A percentile compares a stretch with the other conserved stretches of the same genome.
Conservation (phyloP, 257 asterid genomes). For the Oldenlandia corymbosa region DNA sequence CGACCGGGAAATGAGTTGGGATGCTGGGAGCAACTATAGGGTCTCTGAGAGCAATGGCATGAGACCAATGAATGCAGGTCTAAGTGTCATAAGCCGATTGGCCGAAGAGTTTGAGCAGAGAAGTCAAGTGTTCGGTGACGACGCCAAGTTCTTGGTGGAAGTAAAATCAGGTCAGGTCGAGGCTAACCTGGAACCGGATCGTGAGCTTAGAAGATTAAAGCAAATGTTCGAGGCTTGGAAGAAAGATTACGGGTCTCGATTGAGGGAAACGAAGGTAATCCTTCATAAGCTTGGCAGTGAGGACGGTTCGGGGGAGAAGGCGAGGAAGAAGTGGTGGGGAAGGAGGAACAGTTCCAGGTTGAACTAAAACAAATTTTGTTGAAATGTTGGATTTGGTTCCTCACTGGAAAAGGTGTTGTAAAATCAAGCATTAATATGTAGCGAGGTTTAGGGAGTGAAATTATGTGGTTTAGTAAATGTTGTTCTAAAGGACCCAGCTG, state of each 20-base stretch:
- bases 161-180: conserved; percentile 87
- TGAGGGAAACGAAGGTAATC: conserved; percentile 87
- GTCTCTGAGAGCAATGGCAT: conserved; percentile 44
- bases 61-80: conserved; percentile 54
- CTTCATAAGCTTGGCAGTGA: conserved; percentile 72
- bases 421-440: not conserved
- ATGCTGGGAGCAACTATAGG: conserved; percentile 47
- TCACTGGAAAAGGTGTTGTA: not conserved
- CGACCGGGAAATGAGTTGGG: conserved; percentile 59
- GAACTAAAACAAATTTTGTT: conserved; percentile 19
- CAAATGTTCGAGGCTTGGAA: conserved; percentile 95
- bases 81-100: conserved; percentile 69
- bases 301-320: conserved; percentile 55
- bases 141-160: conserved; percentile 89
- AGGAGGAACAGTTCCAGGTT: conserved; percentile 76
- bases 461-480: no score
- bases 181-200: conserved; percentile 82
- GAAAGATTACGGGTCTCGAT: conserved; percentile 76
- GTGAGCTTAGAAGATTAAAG: conserved; percentile 77
- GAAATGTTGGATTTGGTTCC: not conserved
- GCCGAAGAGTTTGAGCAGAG: conserved; percentile 96
- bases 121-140: conserved; percentile 90
- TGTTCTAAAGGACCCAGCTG: no score
- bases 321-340: conserved; percentile 88
- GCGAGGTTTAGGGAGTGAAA: no score